Conservation (phyloP, 2,329 filamentous ascomycete species). For the Curvularia spicifera region DNA sequence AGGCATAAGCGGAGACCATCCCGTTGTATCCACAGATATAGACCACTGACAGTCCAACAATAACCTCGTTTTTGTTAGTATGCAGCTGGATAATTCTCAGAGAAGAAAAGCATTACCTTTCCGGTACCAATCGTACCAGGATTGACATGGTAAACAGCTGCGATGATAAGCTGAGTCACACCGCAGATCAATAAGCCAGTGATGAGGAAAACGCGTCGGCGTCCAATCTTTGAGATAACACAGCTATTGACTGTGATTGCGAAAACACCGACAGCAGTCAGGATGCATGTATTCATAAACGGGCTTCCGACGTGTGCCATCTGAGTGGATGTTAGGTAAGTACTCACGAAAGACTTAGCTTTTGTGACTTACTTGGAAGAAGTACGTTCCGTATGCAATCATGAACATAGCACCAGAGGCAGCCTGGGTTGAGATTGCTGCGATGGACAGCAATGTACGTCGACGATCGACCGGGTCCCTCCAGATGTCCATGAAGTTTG, state of each 20-base stretch:
- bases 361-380: conserved; percentile 29
- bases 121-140: conserved; percentile 50
- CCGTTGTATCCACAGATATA: conserved; percentile 63
- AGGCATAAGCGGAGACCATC: conserved; percentile 63
- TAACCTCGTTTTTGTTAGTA: conserved; percentile 34
- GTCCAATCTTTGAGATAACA: conserved; percentile 61
- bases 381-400: conserved; percentile 45
- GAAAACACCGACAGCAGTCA: conserved; percentile 61
- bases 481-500: conserved; percentile 59
- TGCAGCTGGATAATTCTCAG: accelerated
- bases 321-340: conserved; percentile 1
- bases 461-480: conserved; percentile 60
- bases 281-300: conserved; percentile 64
- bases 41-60: conserved; percentile 61
- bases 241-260: conserved; percentile 61
- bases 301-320: conserved; percentile 48
- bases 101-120: conserved; percentile 34
- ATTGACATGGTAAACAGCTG: conserved; percentile 59
- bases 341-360: accelerated
- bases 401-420: conserved; percentile 62
- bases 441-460: conserved; percentile 58
- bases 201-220: conserved; percentile 61
- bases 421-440: conserved; percentile 59
- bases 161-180: conserved; percentile 61
- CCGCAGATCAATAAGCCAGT: conserved; percentile 61